These are phyloP conservation scores for Furcasterigmium furcatum DNA, from an alignment of 2,329 filamentous ascomycete species.

Conservation along the genomic window DNA sequence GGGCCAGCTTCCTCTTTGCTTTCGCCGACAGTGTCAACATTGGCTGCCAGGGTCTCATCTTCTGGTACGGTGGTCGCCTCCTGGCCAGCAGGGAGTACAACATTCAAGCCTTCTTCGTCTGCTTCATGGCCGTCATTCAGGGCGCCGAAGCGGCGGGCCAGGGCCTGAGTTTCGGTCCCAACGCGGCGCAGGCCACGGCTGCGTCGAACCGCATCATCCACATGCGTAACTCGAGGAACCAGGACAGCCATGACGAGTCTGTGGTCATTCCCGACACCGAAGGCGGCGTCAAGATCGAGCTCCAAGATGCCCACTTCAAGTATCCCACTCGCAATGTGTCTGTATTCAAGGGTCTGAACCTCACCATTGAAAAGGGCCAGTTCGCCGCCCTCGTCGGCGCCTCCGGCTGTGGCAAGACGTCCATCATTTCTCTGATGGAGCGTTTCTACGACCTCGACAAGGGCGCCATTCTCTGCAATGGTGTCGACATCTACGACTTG, in stretches of 20 bases:
- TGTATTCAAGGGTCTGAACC: slow-evolving; percentile 58
- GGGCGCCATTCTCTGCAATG: slow-evolving; percentile 65
- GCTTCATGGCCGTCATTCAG: slow-evolving; percentile 64
- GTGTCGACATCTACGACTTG: slow-evolving; percentile 53
- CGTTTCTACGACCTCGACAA: slow-evolving; percentile 67
- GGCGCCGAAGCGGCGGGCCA: slow-evolving; percentile 66
- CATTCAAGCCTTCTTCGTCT: slow-evolving; percentile 47
- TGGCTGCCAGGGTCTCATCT: slow-evolving; percentile 59
- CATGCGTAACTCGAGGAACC: slow-evolving; percentile 40
- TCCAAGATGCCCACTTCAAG: slow-evolving; percentile 55
- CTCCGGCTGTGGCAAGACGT: slow-evolving; percentile 71
- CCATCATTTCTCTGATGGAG: slow-evolving; percentile 63
- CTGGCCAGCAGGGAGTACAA: slow-evolving; percentile 47
- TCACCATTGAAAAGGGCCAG: slow-evolving; percentile 65
- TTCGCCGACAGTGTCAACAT: slow-evolving; percentile 66
- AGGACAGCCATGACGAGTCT: slow-evolving; percentile 22
- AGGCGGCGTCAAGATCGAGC: slow-evolving; percentile 53
- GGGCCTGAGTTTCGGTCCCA: slow-evolving; percentile 65
- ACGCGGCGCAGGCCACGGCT: slow-evolving; percentile 55
- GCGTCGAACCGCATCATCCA: slow-evolving; percentile 59
- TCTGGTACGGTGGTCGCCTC: slow-evolving; percentile 65
- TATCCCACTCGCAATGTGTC: slow-evolving; percentile 56
- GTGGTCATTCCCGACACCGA: slow-evolving; percentile 39
- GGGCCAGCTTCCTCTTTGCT: slow-evolving; percentile 63
- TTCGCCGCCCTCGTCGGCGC: slow-evolving; percentile 70